Base-by-base conservation (phyloP, 1,284 basidiomycete species). In the Rhodofomes roseus region DNA sequence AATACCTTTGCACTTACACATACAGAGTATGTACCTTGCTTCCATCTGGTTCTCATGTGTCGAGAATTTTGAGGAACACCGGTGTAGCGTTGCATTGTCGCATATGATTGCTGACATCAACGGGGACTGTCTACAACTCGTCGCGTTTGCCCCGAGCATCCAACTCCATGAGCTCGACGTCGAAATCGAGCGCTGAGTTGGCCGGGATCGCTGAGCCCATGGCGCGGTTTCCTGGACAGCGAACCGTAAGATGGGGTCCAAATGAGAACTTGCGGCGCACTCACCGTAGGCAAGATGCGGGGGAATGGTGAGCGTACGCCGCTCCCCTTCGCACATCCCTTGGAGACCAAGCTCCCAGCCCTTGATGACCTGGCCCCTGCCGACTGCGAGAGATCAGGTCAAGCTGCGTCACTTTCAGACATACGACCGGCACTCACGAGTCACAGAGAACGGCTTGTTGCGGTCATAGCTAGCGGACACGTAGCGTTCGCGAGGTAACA, bases 241-340 rank as follows among this genome's bases (percentile, higher is more conserved):
- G 22, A 8, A 53, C 36, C 3, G 54, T 54, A 22, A 50, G 37
- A 31, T 27, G 27, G 46, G 25, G 39, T 20, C 20, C 37, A 36
- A 16, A 25, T 22, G 25, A 46, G n/a, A 41, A 34, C 23, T 14
- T 20, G 20, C 25, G 20, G 25, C 12, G 2, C 20, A 79, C 89
- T 62, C 62, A 94, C 94, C 94, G 69, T 96, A 96, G 14, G 86
- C 94, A 75, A 87, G 77, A 54, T 79, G 63, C 14, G 90, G 72
- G 18, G 95, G 95, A 64, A 95, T 95, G 20, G 88, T 93, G 63
- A 98, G 82, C n/a, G 82, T 92, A 50, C 96, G 88, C 80, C 95
- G 95, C 79, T 98, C 96, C 60, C 85, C 81, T 37, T 92, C 71
- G 73, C 96, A 98, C 90, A 97, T 96, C 67, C 88, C 89, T 53